Evolutionary conservation across 805 yeast species (phyloP).

Genomic region (Kluyveromyces aestuarii): DNA sequence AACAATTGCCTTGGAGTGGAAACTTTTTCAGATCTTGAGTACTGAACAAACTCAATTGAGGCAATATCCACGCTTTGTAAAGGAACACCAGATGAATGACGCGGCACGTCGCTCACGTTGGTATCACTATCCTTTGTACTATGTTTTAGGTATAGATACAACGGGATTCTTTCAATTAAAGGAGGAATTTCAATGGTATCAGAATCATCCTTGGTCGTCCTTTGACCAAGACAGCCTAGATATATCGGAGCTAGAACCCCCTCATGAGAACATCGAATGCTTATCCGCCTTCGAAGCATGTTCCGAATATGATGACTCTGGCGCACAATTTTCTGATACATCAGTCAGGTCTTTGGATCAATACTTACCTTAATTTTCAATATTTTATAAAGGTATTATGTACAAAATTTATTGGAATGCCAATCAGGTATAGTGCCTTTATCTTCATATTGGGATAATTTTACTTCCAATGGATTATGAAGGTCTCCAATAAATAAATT

Average conservation of each 20-base stretch:
- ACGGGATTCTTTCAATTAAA: slow-evolving; percentile 18
- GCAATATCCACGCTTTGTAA: slow-evolving; percentile 12
- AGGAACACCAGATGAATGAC: slow-evolving; percentile 21
- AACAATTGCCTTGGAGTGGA: slow-evolving; percentile 2
- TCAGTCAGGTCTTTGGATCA: slow-evolving; percentile 4
- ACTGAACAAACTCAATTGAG: slow-evolving; percentile 1
- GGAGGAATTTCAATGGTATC: slow-evolving; percentile 14
- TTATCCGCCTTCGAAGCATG: background rate
- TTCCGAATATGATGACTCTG: background rate
- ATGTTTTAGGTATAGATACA: slow-evolving; percentile 18
- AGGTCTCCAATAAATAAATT: background rate
- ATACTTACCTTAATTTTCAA: background rate
- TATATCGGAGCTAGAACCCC: background rate
- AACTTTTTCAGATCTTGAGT: background rate
- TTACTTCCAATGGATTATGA: background rate
- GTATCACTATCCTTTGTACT: slow-evolving; percentile 16
- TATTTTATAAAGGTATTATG: background rate
- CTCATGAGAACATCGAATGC: background rate
- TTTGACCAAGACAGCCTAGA: slow-evolving; percentile 1
- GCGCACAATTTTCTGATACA: background rate
- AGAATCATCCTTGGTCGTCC: slow-evolving; percentile 12
- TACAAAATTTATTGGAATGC: slow-evolving; percentile 7
- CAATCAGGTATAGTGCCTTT: slow-evolving; percentile 8
- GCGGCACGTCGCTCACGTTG: slow-evolving; percentile 5
- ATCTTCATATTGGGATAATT: background rate